These are phyloP conservation scores for Conidiobolus incongruus DNA, from an alignment of 371 early-diverging fungal genomes.

Conservation along the genomic window DNA sequence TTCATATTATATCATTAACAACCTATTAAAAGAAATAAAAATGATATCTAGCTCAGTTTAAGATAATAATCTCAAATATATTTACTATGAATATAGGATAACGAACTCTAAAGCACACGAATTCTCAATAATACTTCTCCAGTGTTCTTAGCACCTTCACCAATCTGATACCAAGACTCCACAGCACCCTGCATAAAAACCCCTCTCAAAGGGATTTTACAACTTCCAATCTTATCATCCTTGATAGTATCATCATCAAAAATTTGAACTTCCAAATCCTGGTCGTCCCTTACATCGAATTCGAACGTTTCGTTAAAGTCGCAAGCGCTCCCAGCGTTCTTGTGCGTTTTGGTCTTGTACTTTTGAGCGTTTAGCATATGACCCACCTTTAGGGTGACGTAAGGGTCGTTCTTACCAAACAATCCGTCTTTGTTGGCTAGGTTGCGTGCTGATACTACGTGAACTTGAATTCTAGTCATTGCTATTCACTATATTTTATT, in stretches of 20 bases:
- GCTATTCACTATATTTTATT: too few species aligned
- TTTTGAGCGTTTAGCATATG: conserved; percentile 2
- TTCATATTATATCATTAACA: too few species aligned
- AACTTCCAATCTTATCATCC: conserved; percentile 3
- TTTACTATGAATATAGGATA: too few species aligned
- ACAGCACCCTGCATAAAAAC: neutral
- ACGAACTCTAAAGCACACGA: too few species aligned
- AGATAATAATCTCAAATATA: too few species aligned
- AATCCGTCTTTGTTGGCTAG: conserved; percentile 2
- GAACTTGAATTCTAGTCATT: too few species aligned
- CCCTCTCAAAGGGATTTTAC: conserved; percentile 1
- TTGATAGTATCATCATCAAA: conserved; percentile 1
- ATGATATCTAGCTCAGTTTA: too few species aligned
- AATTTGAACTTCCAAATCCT: conserved; percentile 1
- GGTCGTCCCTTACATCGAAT: conserved; percentile 2
- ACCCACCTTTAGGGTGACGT: conserved; percentile 1
- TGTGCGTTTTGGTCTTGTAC: neutral
- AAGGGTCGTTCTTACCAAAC: conserved; percentile 3
- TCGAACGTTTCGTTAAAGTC: conserved; percentile 1
- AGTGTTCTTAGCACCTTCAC: conserved; percentile 2
- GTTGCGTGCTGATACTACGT: neutral
- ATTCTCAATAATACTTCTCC: conserved; percentile 3
- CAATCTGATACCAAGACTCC: conserved; percentile 4
- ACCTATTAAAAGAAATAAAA: too few species aligned
- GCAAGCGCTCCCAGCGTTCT: neutral